Percentiles rank a stretch among this genome's conserved stretches.
phyloP scores from a whole-genome alignment of 768 basidiomycete genomes.

The Russula dissimulans region DNA sequence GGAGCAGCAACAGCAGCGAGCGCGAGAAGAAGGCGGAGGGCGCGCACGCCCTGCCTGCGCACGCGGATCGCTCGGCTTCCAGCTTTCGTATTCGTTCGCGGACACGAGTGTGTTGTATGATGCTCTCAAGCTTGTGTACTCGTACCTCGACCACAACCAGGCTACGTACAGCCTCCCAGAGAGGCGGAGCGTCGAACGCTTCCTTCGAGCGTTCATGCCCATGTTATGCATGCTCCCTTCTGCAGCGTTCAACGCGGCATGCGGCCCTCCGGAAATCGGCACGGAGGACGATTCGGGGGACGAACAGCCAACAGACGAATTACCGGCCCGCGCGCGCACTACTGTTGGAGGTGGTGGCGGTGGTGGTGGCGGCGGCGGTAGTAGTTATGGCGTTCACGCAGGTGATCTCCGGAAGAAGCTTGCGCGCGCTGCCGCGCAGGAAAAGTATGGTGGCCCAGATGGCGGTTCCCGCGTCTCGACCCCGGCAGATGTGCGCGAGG shows the following conservation, averaged over 20 bases:
- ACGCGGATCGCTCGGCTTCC: conserved; percentile 47
- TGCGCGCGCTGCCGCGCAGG: conserved; percentile 63
- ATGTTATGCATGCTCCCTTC: conserved; percentile 62
- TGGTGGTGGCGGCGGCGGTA: conserved; percentile 20
- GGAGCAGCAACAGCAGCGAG: conserved; percentile 17
- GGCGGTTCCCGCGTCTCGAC: conserved; percentile 14
- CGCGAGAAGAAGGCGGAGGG: not conserved
- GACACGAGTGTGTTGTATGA: conserved; percentile 81
- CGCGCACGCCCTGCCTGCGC: conserved; percentile 26
- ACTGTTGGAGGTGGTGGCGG: conserved; percentile 16
- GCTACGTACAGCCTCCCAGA: conserved; percentile 67
- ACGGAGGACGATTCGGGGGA: conserved; percentile 29
- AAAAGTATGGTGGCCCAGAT: conserved; percentile 29
- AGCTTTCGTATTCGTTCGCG: conserved; percentile 70
- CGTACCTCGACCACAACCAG: conserved; percentile 83
- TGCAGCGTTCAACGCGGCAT: conserved; percentile 58
- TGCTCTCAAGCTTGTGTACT: conserved; percentile 79
- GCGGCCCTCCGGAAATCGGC: conserved; percentile 43
- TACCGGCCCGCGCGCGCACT: not conserved
- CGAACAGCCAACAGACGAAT: conserved; percentile 17
- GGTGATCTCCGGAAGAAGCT: conserved; percentile 58
- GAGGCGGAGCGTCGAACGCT: conserved; percentile 74
- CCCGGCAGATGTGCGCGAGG: conserved; percentile 12
- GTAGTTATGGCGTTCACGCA: conserved; percentile 23
- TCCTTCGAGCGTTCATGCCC: conserved; percentile 79